Percentiles rank a stretch among this genome's conserved stretches.
phyloP scores from a whole-genome alignment of 306 rosid genomes.

The Lathyrus aphaca region DNA sequence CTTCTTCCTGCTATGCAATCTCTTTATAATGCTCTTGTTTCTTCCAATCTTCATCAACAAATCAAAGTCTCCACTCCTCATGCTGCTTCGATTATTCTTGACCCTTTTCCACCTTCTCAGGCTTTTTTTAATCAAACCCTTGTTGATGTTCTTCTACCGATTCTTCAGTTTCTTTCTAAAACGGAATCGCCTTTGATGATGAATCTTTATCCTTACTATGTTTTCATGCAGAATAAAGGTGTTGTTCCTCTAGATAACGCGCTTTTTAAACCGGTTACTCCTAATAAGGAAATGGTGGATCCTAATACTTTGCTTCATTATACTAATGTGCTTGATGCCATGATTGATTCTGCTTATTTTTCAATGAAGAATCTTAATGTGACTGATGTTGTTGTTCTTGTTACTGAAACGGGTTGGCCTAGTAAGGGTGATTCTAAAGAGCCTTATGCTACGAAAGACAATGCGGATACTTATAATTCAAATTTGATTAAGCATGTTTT shows the following conservation, averaged over 20 bases:
- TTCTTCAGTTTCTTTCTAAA: slow-evolving; percentile 71
- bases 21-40: slow-evolving; percentile 77
- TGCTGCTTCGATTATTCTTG: slow-evolving; percentile 81
- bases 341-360: slow-evolving; percentile 85
- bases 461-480: slow-evolving; percentile 85
- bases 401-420: slow-evolving; percentile 94
- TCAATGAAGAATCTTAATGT: slow-evolving; percentile 89
- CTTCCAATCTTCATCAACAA: slow-evolving; percentile 72
- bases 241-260: slow-evolving; percentile 92
- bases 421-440: slow-evolving; percentile 82
- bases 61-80: slow-evolving; percentile 82
- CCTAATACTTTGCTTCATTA: slow-evolving; percentile 94
- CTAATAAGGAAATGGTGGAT: slow-evolving; percentile 92
- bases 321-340: slow-evolving; percentile 83
- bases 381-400: slow-evolving; percentile 79
- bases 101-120: slow-evolving; percentile 94
- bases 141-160: slow-evolving; percentile 49
- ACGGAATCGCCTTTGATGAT: slow-evolving; percentile 85
- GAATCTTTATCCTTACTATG: slow-evolving; percentile 93
- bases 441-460: slow-evolving; percentile 83
- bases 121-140: slow-evolving; percentile 83
- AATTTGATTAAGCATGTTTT: slow-evolving; percentile 79
- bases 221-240: slow-evolving; percentile 90
- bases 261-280: slow-evolving; percentile 78
- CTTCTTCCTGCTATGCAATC: slow-evolving; percentile 74